Evolutionary conservation across 164 flowering plant species (phyloP), one percentile per base, ranked within the genome.

Genomic region (Liriodendron chinense): DNA sequence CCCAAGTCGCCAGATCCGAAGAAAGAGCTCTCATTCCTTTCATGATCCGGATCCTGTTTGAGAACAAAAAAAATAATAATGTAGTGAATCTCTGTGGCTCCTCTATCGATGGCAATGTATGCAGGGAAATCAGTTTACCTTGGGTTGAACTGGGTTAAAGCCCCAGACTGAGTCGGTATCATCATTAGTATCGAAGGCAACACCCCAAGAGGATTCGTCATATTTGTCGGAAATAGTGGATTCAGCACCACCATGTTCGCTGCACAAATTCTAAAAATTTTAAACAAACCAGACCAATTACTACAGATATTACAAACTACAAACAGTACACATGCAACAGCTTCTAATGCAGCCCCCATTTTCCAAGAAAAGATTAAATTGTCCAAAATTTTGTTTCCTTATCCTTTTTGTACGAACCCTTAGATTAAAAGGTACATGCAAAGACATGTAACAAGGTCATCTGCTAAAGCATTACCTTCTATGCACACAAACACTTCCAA

Each of bases 161-260:
- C 98, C 97, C 98, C 98, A 95, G 7, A 93, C 87, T 18, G 98
- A 95, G 74, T 95, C 98, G 20, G 78, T 76, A 76, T 94, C 98
- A 72, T 93, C 96, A 79, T 85, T 89, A 63, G 80, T 80, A 76
- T 94, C 98, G 80, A 91, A 94, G 53, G 89, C 82, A n/a, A 70
- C 69, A 61, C 97, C 95, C 97, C 97, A 94, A 16, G 79, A 65
- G 57, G 89, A 83, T 72, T 94, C 98, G 81, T 91, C 95, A 76
- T 90, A 83, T 83, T 92, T 89, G 80, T 71, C 68, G 67, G 94
- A 87, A 74, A 74, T 76, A 14, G 83, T 71, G 74, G 94, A 88
- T 68, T 87, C 92, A 26, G 83, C 82, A 73, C 85, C 89, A 66
- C 82, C 89, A 76, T 83, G 83, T 80, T 93, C 88, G 83, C 97